Evolutionary conservation across 495 filamentous ascomycete genomes (phyloP).

Genomic region (Penicillium mononematosum): DNA sequence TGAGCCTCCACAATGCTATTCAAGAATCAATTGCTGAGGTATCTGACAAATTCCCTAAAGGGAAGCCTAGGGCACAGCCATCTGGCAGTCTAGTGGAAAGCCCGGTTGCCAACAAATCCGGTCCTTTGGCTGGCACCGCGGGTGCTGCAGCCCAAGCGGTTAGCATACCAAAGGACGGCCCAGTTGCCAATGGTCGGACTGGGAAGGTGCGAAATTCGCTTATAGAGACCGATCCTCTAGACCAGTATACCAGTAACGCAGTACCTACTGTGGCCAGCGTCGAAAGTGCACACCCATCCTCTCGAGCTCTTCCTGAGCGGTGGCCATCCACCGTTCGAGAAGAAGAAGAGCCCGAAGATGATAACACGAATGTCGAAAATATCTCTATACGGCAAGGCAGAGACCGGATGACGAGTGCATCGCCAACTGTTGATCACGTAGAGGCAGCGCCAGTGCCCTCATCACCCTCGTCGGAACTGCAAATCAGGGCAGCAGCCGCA

Average conservation of each 20-base stretch:
- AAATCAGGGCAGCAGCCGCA: constrained; percentile 12
- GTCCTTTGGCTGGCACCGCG: constrained; percentile 39
- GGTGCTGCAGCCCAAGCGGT: constrained; percentile 37
- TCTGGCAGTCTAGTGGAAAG: constrained; percentile 44
- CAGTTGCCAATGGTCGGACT: constrained; percentile 4
- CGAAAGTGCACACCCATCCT: constrained; percentile 14
- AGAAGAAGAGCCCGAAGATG: constrained; percentile 53
- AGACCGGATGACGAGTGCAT: constrained; percentile 14
- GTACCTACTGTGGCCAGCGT: constrained; percentile 1
- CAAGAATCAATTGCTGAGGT: constrained; percentile 43
- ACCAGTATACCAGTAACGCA: constrained; percentile 3
- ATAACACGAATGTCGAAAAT: neutral
- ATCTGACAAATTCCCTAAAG: constrained; percentile 42
- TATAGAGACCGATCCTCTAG: constrained; percentile 11
- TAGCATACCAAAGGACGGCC: constrained; percentile 16
- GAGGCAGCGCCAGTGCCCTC: constrained; percentile 16
- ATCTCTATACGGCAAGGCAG: constrained; percentile 6
- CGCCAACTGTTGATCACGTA: constrained; percentile 16
- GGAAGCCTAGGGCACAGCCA: constrained; percentile 34
- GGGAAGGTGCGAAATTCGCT: neutral
- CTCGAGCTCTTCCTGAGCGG: constrained; percentile 39
- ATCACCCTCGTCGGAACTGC: constrained; percentile 15
- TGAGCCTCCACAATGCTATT: constrained; percentile 17
- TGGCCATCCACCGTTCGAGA: constrained; percentile 64
- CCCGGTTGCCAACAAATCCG: constrained; percentile 39